Evolutionary conservation across 2,329 filamentous ascomycete species (phyloP), one percentile per base, ranked within the genome.

Genomic region (Aspergillus floridensis): DNA sequence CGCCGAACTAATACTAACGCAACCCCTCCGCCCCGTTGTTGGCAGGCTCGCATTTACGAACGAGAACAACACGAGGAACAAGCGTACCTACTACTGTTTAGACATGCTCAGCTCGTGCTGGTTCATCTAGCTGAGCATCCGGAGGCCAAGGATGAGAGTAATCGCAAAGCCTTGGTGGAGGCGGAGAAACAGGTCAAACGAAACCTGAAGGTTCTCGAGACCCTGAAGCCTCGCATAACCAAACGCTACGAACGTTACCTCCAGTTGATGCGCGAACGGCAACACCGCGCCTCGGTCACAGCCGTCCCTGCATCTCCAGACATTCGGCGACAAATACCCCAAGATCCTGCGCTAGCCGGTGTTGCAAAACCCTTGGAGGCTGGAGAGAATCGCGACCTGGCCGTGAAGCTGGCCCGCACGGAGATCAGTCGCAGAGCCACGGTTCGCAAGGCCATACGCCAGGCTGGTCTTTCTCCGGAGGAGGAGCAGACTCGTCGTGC

Each of bases 71-170:
- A 97, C 76, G 86, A 92, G 64, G 86, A 92, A 68, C 89, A 95
- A 71, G 91, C 93, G 4, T 99, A 96, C 74, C 84, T 97, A 57
- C 86, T 98, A 60, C 85, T 96, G n/a, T 91, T 95, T 72, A 88
- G 95, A 66, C 92, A 96, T 77, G 92, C 92, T 10, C 84, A 88
- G 56, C 86, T 99, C n/a, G 85, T 96, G 24, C 80, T 96, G 29
- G 85, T 91, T 6, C 84, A 89, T 56, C 81, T 99, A 8, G 82
- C 85, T 0, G 83, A 80, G 1, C 95, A 98, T 68, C 92, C 93
- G 1, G 86, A 95, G 58, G 86, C 86, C 49, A 88, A 85, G 66
- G 83, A 86, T 7, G 82, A 85, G 10, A 85, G 88, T 38, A 83
- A 84, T 64, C 81, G 80, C 57, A 75, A 76, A 56, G 79, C 80